Evolutionary conservation across 1,284 basidiomycete species (phyloP), one percentile per base, ranked within the genome.

Genomic region (Xanthoconium separans): DNA sequence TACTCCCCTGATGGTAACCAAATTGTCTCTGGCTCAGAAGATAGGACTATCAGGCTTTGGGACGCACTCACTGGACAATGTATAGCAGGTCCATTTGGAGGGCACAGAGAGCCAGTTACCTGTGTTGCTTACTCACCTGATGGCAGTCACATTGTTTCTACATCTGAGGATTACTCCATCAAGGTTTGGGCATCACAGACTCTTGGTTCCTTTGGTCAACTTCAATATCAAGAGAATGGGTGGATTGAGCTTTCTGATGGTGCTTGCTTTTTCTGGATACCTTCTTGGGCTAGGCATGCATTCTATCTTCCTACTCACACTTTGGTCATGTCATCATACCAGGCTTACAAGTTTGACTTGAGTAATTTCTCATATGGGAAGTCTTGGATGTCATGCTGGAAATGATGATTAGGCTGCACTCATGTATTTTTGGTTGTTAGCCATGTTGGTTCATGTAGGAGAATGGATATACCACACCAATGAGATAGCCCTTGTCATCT

Each of bases 381-480:
- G 12, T 62, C 61, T 4, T 68, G 65, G 65, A 1, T 12, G 0
- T 46, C 9, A 1, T 64, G 65, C 18, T 68, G 65, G 65, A 64
- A 60, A 33, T 68, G 16, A 54, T 40, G 15, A 13, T 16, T 12
- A 10, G 24, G 22, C 34, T 13, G 36, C 9, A 37, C 22, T 31
- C 18, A 15, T 39, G 1, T 30, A 9, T 22, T 15, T 7, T 15
- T 18, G 5, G 2, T 39, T 30, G 5, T 50, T 33, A 3, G 20
- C 7, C 6, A 2, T 16, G 4, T 42, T 22, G 22, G 6, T 36
- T 36, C 13, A 12, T 34, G 31, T 33, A 0, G 6, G 15, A 15
- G 15, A 15, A 84, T 5, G 6, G 18, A 41, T 47, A 36, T 44
- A 34, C 44, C 31, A 16, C 10, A n/a, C 33, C 18, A 8, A n/a